Evolutionary conservation across 1,139 yeast species (phyloP), one percentile per base, ranked within the genome.

Genomic region (Pichia sorboxylosa): DNA sequence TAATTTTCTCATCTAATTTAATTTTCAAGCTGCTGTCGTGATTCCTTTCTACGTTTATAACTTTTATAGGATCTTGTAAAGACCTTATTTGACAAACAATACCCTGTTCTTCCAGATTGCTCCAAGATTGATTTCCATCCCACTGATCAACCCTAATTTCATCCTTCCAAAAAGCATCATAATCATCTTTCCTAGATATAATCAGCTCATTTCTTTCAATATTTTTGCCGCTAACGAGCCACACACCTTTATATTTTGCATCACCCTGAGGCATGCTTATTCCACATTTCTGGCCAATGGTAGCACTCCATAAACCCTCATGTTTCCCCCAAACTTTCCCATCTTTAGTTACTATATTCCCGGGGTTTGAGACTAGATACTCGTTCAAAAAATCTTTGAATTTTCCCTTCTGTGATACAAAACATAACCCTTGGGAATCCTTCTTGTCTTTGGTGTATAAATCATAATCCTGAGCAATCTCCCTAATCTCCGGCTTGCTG

Each of bases 351-450:
- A 84, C 65, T 9, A 87, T 73, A 40, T 81, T 67, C 0, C 97
- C 97, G 1, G 85, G 84, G 4, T 63, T 64, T 2, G 80, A 76
- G 14, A 63, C 67, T 2, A 90, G 64, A 48, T 80, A 90, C 40
- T 87, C 92, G 37, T 67, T 62, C 25, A 90, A 57, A 46, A 90
- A 92, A 35, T 75, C 71, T 27, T 79, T 65, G 55, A 92, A 87
- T 38, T 76, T 69, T n/a, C 70, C 75, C 28, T 67, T 66, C 46
- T 82, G 81, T 35, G 78, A 73, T 7, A 90, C 96, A 60, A 90
- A 90, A 52, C 99, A 90, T 10, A 90, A 63, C 0, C 99, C 99
- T 51, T 84, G 94, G 0, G 96, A 84, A 51, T 90, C 99, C 0
- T 85, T 92, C 47, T 87, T 87, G 13, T 59, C 54, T 1, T 90